phyloP scores from a whole-genome alignment of 768 basidiomycete genomes.

The Lentinula guzmanii region DNA sequence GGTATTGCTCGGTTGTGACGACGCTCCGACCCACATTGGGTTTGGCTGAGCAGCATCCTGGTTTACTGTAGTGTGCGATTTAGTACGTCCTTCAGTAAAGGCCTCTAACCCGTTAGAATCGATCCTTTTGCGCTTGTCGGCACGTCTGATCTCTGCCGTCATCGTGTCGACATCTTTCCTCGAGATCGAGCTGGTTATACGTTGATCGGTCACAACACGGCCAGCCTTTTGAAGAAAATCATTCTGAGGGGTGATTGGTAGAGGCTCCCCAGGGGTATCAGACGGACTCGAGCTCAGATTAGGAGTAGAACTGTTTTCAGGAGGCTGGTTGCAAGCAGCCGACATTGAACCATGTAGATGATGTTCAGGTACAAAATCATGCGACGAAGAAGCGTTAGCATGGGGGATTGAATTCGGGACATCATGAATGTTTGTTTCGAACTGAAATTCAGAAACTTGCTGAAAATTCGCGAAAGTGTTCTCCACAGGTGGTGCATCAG shows the following conservation, averaged over 20 bases:
- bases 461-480: not conserved
- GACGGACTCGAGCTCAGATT: not conserved
- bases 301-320: too few relatives aligned
- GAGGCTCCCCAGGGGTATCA: not conserved
- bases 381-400: too few relatives aligned
- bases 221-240: not conserved
- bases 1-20: not conserved
- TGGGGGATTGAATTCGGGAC: too few relatives aligned
- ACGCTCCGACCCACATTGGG: not conserved
- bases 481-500: too few relatives aligned
- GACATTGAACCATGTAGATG: too few relatives aligned
- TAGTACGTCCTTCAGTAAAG: not conserved
- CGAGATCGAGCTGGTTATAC: too few relatives aligned
- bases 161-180: not conserved
- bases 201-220: not conserved
- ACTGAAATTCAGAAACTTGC: not conserved
- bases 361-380: too few relatives aligned
- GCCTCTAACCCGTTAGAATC: not conserved
- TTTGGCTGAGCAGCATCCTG: not conserved
- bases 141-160: not conserved
- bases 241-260: not conserved
- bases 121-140: not conserved
- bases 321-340: too few relatives aligned
- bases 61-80: not conserved
- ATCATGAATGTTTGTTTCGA: not conserved